Conservation (phyloP, 352 stramenopile species). For the Hyaloperonospora arabidopsidis region DNA sequence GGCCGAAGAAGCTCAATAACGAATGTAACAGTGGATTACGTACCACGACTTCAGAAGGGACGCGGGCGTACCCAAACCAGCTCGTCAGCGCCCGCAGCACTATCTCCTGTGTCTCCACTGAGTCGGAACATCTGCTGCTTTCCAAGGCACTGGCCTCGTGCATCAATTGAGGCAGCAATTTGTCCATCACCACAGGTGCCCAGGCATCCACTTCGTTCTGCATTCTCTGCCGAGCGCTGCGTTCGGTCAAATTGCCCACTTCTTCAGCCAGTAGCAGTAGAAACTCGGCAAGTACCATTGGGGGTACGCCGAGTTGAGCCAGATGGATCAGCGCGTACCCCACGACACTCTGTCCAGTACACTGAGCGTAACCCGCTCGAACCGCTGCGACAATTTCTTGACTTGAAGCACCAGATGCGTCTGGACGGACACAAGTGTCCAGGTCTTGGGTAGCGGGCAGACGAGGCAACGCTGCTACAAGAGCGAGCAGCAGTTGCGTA, state of each 20-base stretch:
- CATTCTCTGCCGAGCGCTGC: slow-evolving; percentile 39
- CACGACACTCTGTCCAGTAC: slow-evolving; percentile 34
- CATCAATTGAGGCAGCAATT: slow-evolving; percentile 70
- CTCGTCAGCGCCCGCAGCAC: slow-evolving; percentile 51
- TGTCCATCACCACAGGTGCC: slow-evolving; percentile 47
- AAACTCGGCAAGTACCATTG: slow-evolving; percentile 42
- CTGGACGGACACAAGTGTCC: slow-evolving; percentile 10
- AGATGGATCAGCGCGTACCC: slow-evolving; percentile 54
- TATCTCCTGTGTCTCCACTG: slow-evolving; percentile 39
- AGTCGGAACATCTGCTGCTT: slow-evolving; percentile 14
- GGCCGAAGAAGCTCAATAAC: slow-evolving; percentile 47
- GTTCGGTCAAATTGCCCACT: slow-evolving; percentile 44
- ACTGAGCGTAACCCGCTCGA: slow-evolving; percentile 14
- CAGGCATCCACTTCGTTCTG: slow-evolving; percentile 55
- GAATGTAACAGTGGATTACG: slow-evolving; percentile 66
- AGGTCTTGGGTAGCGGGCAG: slow-evolving; percentile 41
- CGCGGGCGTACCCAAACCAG: slow-evolving; percentile 55
- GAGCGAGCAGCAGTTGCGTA: slow-evolving; percentile 64
- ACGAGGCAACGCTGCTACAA: slow-evolving; percentile 51
- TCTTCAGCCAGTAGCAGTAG: slow-evolving; percentile 69
- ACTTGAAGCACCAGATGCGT: slow-evolving; percentile 6
- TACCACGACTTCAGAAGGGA: slow-evolving; percentile 36
- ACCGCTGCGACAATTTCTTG: slow-evolving; percentile 10
- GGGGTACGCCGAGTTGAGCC: slow-evolving; percentile 27
- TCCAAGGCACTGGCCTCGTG: slow-evolving; percentile 31